Conservation (phyloP, 352 stramenopile genomes). For the Phytopythium cucurbitacearum region DNA sequence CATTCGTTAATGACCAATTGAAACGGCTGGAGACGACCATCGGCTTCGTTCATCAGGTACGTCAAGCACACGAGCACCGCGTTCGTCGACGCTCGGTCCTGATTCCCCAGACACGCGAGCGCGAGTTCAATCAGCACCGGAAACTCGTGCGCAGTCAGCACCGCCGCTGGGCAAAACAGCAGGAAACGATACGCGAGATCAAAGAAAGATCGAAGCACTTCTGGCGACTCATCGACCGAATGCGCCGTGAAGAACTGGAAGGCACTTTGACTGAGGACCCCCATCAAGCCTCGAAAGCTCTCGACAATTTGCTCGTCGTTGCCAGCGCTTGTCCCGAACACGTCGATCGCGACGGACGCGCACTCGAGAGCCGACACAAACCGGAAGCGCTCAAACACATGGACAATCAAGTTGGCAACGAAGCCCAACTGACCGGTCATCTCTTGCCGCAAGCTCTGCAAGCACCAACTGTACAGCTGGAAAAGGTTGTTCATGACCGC, state of each 20-base stretch:
- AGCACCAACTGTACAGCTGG: slow-evolving; percentile 65
- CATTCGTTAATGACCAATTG: slow-evolving; percentile 35
- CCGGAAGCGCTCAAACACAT: slow-evolving; percentile 46
- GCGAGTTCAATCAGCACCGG: slow-evolving; percentile 54
- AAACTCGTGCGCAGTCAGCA: slow-evolving; percentile 54
- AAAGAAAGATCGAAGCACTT: slow-evolving; percentile 63
- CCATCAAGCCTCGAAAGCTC: slow-evolving; percentile 55
- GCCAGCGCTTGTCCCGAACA: slow-evolving; percentile 47
- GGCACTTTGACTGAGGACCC: slow-evolving; percentile 47
- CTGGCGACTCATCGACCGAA: slow-evolving; percentile 49
- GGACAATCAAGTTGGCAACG: slow-evolving; percentile 53
- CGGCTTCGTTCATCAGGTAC: slow-evolving; percentile 54
- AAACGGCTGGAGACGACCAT: slow-evolving; percentile 37
- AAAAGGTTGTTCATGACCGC: slow-evolving; percentile 53
- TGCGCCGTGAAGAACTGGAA: slow-evolving; percentile 65
- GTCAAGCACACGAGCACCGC: slow-evolving; percentile 64
- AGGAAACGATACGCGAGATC: slow-evolving; percentile 67
- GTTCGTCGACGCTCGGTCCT: slow-evolving; percentile 63
- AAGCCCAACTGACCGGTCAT: slow-evolving; percentile 43
- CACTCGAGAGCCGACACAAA: slow-evolving; percentile 68
- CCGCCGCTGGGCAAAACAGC: slow-evolving; percentile 60
- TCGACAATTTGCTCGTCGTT: slow-evolving; percentile 31
- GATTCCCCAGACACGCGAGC: slow-evolving; percentile 55
- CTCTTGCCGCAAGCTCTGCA: slow-evolving; percentile 57
- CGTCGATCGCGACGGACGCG: slow-evolving; percentile 55